Base-by-base conservation (phyloP, 768 basidiomycete genomes). In the Crepidotus variabilis region DNA sequence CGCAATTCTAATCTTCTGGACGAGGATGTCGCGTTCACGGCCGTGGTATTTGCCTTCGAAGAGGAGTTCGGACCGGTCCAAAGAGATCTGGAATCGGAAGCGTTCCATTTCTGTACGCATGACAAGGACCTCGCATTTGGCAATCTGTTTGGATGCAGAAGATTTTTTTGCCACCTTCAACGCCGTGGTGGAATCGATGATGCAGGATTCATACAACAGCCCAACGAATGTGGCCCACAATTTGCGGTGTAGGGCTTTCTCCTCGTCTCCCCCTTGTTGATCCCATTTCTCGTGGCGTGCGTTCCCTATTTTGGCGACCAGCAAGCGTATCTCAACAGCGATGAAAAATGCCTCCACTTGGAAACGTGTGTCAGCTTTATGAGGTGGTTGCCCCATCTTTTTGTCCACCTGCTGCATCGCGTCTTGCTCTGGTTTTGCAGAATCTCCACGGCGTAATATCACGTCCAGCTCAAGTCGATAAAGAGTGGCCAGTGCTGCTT, bases 281-380 rank as follows among this genome's bases (percentile, higher is more conserved):
- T 4, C 45, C 52, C 7, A 60, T 33, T 32, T 43, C 47, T 58
- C 54, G 68, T 47, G 51, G 13, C 56, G 18, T 56, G 55, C 5
- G 63, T 59, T 33, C 62, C 36, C 48, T 57, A 51, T 32, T 76
- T 56, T 2, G 13, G 69, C 75, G 18, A 90, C 67, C 11, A 71
- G 62, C 55, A 85, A 74, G 2, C 86, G 80, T 18, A 85, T 68
- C 21, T 82, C 68, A 34, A 89, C 65, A 4, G 80, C 78, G 14
- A 70, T 58, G 75, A 80, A 80, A 53, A 84, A 73, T 0, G 85
- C 84, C 63, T 88, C 86, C 2, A 87, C 79, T 11, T 77, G 60
- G 68, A 82, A 86, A 33, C 83, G 74, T 28, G 75, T 74, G 66
- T 87, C 85, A 0, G 83, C 84, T 9, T 74, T 77, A 3, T 84